phyloP scores from a whole-genome alignment of 2,329 filamentous ascomycete genomes.

The Aspergillus vadensis region DNA sequence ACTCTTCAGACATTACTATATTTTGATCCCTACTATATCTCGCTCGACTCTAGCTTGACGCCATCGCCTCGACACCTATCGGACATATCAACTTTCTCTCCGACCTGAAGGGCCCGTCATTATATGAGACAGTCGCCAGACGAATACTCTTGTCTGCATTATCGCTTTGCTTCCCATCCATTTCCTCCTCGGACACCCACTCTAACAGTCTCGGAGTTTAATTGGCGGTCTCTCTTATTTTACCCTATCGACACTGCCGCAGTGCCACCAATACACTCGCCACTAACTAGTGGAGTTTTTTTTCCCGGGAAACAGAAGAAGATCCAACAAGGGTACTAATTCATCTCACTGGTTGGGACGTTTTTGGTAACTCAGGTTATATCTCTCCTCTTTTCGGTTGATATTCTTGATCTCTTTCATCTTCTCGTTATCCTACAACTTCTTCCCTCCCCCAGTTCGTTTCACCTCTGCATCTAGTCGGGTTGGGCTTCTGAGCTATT shows the following conservation, averaged over 20 bases:
- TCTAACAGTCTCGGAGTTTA: background rate
- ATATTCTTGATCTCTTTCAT: background rate
- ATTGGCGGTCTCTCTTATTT: background rate
- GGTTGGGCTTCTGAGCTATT: background rate
- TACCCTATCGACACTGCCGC: background rate
- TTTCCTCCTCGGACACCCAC: background rate
- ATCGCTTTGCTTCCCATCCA: background rate
- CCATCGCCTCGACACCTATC: background rate
- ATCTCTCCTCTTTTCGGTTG: background rate
- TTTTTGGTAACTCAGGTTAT: background rate
- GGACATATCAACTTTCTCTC: background rate
- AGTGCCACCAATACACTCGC: background rate
- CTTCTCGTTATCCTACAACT: background rate
- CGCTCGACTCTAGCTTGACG: background rate
- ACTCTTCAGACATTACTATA: background rate
- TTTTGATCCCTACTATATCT: background rate
- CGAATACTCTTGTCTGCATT: background rate
- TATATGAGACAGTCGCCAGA: background rate
- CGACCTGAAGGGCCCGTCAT: background rate
- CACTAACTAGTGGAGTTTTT: background rate
- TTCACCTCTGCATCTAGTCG: slow-evolving; percentile 1
- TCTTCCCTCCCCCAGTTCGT: background rate
- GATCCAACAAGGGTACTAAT: background rate
- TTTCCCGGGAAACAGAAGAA: background rate
- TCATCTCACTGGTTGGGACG: background rate